Evolutionary conservation across 495 filamentous ascomycete species (phyloP), one percentile per base, ranked within the genome.

Genomic region (Trypethelium eluteriae): DNA sequence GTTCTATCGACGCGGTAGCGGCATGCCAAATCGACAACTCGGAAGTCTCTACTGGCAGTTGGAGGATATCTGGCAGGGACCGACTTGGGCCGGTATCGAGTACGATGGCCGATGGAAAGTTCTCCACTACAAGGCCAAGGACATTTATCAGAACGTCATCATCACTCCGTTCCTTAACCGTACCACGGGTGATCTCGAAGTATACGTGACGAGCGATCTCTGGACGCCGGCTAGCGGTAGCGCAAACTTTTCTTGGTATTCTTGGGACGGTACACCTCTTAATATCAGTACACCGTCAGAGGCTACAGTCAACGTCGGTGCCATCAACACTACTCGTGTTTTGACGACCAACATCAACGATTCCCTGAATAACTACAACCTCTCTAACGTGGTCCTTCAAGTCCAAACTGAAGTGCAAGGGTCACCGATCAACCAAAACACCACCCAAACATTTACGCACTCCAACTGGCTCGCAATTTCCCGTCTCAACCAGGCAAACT

Each of bases 1-100:
- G 57, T 88, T 84, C 76, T 88, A 89, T 70, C 85, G 86, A 4
- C 79, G 83, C 32, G 86, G 86, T 6, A 84, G 81, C 50, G 85
- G 85, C 1, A 73, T 80, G 71, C 84, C 83, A 0, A 80, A 88
- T 57, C 79, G 83, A 3, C 85, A 88, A 71, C 77, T 88, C 1
- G 87, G 87, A 0, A 81, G 80, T 4, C 72, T 89, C 7, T 89
- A 89, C 72, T 89, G 87, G 87, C 86, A 89, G 72, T 76, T 89
- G 1, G 84, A 89, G 67, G 86, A 88, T 74, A 84, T 88, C 70
- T 88, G 86, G 86, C 39, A 53, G 41, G 62, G 12, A 7, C 86
- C 86, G 0, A 84, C 85, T 0, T 89, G 86, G 86, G 84, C 86
- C 66, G 77, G 84, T 0, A 84, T 86, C 61, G 85, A 87, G 74